phyloP scores from a whole-genome alignment of 805 yeast genomes.

The Wickerhamiella azymoides region DNA sequence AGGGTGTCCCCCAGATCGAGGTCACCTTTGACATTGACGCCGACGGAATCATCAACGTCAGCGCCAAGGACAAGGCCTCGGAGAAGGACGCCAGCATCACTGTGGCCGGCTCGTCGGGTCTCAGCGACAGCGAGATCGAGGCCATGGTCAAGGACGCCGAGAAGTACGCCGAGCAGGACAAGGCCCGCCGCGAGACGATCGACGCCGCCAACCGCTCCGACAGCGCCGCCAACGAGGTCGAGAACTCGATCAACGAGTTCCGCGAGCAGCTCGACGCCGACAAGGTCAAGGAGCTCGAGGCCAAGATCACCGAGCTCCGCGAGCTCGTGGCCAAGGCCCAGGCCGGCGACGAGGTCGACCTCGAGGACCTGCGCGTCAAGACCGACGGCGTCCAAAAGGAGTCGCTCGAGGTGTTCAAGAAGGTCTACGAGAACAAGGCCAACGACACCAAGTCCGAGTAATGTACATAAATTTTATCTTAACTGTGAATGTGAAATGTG shows the following conservation, averaged over 20 bases:
- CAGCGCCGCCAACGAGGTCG: constrained; percentile 76
- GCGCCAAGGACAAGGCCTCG: constrained; percentile 86
- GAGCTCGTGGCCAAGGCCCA: constrained; percentile 62
- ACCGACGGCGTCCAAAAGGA: constrained; percentile 71
- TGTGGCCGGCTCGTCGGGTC: constrained; percentile 91
- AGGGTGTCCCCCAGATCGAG: constrained; percentile 89
- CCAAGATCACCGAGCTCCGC: constrained; percentile 48
- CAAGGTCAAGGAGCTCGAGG: constrained; percentile 42
- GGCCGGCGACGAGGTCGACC: constrained; percentile 50
- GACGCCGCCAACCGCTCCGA: constrained; percentile 79
- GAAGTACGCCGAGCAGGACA: constrained; percentile 75
- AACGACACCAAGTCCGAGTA: constrained; percentile 20
- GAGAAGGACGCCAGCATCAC: constrained; percentile 91
- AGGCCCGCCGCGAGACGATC: constrained; percentile 70
- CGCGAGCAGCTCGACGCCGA: constrained; percentile 47
- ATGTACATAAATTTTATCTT: constrained; percentile 6
- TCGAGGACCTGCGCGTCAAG: constrained; percentile 58
- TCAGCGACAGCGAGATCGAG: constrained; percentile 80
- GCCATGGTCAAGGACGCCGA: constrained; percentile 85
- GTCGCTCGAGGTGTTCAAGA: constrained; percentile 70
- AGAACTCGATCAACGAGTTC: constrained; percentile 68
- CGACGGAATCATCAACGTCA: constrained; percentile 91
- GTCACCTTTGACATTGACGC: constrained; percentile 95
- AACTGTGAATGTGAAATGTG: neutral
- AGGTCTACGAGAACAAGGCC: constrained; percentile 41